Evolutionary conservation across 2,329 filamentous ascomycete genomes (phyloP), one percentile per base, ranked within the genome.

Genomic region (Alternaria sp.): DNA sequence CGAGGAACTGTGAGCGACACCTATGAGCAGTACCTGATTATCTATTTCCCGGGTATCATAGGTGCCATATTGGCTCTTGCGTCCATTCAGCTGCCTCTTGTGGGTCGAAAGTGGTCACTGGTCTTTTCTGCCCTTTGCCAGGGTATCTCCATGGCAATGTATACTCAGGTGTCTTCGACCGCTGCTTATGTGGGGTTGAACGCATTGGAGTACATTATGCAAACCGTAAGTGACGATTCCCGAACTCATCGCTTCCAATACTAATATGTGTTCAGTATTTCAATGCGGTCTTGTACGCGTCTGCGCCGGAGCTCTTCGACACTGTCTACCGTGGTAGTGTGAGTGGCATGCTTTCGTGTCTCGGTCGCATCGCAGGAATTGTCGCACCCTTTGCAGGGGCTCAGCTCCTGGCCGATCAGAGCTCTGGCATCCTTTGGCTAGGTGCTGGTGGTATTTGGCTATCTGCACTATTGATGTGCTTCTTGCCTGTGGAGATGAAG

Each of bases 151-250:
- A 76, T 76, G 73, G 73, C 73, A 17, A 73, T 76, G 71, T 76
- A 76, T 28, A 76, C 73, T 3, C 73, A 76, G 46, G 73, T 76
- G 3, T 61, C 61, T 15, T 69, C 61, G 10, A 74, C 73, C 5
- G 69, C 69, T 15, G 73, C 70, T 3, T 76, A 68, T 25, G 73
- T 76, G 9, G 73, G 73, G 3, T 23, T 76, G 19, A 76, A 76
- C 30, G 73, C 73, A 1, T 69, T 76, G 8, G 73, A 76, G 50
- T 76, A 76, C 52, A 72, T 76, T n/a, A 76, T 76, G 73, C 73
- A 76, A 56, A 76, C 73, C 25, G 72, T 74, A 57, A 64, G 70
- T 64, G 4, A 6, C 5, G 1, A 36, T 3, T 5, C 4, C 4
- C 4, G 9, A 15, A 6, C 3, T 8, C 6, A 12, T 10, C 3